Percentiles rank a stretch among this genome's conserved stretches.
phyloP scores from a whole-genome alignment of 2,329 filamentous ascomycete genomes.

The Arthrinium phaeospermum region DNA sequence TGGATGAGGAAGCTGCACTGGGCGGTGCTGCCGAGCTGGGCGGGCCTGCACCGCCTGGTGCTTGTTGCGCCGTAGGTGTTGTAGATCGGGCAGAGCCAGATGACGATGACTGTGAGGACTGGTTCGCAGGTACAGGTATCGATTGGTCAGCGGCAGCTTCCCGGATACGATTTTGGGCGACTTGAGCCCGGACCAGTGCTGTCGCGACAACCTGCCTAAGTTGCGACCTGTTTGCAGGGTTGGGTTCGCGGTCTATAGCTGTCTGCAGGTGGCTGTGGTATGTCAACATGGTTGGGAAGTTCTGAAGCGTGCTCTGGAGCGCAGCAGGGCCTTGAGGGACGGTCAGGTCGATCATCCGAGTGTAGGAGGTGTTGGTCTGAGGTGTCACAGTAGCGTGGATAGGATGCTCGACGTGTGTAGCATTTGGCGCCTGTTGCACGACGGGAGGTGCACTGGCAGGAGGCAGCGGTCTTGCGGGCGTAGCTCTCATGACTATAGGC shows the following conservation, averaged over 20 bases:
- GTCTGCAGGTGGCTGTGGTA: slow-evolving; percentile 55
- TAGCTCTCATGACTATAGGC: slow-evolving; percentile 20
- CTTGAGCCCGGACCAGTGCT: slow-evolving; percentile 52
- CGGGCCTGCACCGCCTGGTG: not conserved
- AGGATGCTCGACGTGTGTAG: slow-evolving; percentile 39
- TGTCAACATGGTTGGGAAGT: slow-evolving; percentile 54
- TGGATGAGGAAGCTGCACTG: not conserved
- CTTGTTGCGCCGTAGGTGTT: slow-evolving; percentile 17
- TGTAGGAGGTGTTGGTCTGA: slow-evolving; percentile 49
- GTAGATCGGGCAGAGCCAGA: slow-evolving; percentile 9
- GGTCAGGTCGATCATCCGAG: slow-evolving; percentile 57
- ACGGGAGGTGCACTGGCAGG: slow-evolving; percentile 34
- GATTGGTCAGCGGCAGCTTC: slow-evolving; percentile 29
- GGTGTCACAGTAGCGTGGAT: slow-evolving; percentile 40
- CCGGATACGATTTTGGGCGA: slow-evolving; percentile 45
- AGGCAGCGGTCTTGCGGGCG: slow-evolving; percentile 28
- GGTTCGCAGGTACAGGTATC: slow-evolving; percentile 19
- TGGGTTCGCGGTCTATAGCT: slow-evolving; percentile 57
- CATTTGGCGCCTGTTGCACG: slow-evolving; percentile 33
- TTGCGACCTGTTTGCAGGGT: slow-evolving; percentile 53
- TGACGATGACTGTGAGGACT: slow-evolving; percentile 25
- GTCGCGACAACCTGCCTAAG: slow-evolving; percentile 56
- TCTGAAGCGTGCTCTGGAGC: slow-evolving; percentile 51
- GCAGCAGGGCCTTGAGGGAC: slow-evolving; percentile 56
- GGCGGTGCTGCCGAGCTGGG: slow-evolving; percentile 9